phyloP scores from a whole-genome alignment of 1,284 basidiomycete genomes.

The Chiua sp. region DNA sequence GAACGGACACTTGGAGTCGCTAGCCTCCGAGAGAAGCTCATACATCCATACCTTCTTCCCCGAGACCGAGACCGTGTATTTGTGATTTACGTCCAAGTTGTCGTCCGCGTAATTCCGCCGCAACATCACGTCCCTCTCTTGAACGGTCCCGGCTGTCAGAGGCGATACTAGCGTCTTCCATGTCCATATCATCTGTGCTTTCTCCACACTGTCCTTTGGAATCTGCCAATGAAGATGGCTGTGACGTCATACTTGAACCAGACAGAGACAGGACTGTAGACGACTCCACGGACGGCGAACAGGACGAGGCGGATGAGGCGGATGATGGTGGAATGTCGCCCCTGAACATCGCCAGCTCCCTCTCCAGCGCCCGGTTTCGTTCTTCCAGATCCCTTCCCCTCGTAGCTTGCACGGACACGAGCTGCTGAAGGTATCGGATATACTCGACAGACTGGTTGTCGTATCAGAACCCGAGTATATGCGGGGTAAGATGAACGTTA shows the following conservation, averaged over 20 bases:
- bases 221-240: constrained; percentile 19
- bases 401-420: constrained; percentile 77
- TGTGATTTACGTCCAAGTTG: constrained; percentile 23
- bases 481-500: constrained; percentile 1
- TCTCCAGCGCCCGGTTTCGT: constrained; percentile 33
- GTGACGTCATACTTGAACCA: constrained; percentile 11
- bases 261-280: constrained; percentile 25
- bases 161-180: constrained; percentile 19
- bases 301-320: constrained; percentile 17
- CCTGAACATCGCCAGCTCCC: constrained; percentile 28
- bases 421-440: constrained; percentile 85
- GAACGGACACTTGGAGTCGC: too few relatives aligned
- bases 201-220: constrained; percentile 7
- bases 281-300: constrained; percentile 24
- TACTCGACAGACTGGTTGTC: constrained; percentile 74
- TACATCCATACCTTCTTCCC: constrained; percentile 24
- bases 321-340: constrained; percentile 19
- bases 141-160: constrained; percentile 1
- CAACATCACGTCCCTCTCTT: background rate
- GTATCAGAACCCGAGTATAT: constrained; percentile 12
- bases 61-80: constrained; percentile 2
- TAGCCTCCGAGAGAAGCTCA: constrained; percentile 3
- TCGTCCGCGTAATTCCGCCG: constrained; percentile 25
- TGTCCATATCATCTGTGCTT: constrained; percentile 22
- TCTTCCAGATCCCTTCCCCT: constrained; percentile 78